Evolutionary conservation across 371 early-diverging fungal species (phyloP).

Genomic region (Mucor indicus): DNA sequence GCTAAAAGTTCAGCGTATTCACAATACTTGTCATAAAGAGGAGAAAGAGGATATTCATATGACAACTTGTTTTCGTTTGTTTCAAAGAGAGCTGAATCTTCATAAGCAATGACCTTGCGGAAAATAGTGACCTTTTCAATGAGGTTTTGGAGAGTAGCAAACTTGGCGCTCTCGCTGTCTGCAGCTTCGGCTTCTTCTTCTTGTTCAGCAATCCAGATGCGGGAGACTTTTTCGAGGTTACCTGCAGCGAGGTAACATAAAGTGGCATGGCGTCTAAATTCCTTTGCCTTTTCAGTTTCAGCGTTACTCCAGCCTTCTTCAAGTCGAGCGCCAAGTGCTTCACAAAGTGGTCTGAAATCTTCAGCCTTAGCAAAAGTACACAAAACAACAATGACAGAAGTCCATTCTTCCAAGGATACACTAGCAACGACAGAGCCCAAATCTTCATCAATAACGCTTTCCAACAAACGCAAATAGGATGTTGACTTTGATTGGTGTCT

Average conservation of each 20-base stretch:
- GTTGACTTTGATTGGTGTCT: slow-evolving; percentile 49
- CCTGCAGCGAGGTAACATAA: slow-evolving; percentile 91
- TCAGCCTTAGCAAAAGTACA: slow-evolving; percentile 88
- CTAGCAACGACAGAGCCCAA: slow-evolving; percentile 78
- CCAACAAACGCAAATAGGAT: slow-evolving; percentile 80
- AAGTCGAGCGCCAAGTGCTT: slow-evolving; percentile 68
- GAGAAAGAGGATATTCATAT: slow-evolving; percentile 57
- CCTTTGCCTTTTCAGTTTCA: slow-evolving; percentile 40
- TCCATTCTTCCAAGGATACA: slow-evolving; percentile 85
- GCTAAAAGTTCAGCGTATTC: slow-evolving; percentile 84
- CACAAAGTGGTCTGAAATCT: slow-evolving; percentile 69
- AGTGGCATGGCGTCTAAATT: slow-evolving; percentile 63
- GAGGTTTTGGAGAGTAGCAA: slow-evolving; percentile 65
- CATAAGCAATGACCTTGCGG: slow-evolving; percentile 83
- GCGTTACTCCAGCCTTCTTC: slow-evolving; percentile 43
- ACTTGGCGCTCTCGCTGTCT: slow-evolving; percentile 16
- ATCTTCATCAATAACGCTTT: slow-evolving; percentile 79
- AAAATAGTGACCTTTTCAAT: slow-evolving; percentile 92
- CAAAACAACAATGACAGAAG: slow-evolving; percentile 83
- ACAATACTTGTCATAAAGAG: slow-evolving; percentile 81
- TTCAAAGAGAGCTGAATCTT: slow-evolving; percentile 53
- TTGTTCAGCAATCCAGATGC: slow-evolving; percentile 76
- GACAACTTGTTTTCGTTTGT: slow-evolving; percentile 42
- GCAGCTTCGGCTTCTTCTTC: slow-evolving; percentile 40
- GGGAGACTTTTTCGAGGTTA: slow-evolving; percentile 79